Base-by-base conservation (phyloP, 768 basidiomycete genomes). In the Sporobolomyces roseus region DNA sequence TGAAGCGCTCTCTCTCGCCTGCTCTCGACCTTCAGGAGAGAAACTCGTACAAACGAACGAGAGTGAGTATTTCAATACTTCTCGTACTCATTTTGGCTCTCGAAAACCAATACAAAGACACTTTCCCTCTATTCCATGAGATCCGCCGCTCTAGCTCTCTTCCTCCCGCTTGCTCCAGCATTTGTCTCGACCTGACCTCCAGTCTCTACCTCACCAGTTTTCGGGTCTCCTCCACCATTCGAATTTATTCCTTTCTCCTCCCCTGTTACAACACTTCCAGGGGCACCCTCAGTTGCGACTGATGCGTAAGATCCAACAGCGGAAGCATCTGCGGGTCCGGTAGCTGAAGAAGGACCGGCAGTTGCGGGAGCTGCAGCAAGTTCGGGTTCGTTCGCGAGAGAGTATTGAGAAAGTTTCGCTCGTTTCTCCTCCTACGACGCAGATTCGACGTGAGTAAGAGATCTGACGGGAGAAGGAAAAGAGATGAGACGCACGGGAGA, bases 121-220 rank as follows among this genome's bases (percentile, higher is more conserved):
- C 32, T 25, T 7, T 52, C 33, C 19, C 5, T n/a, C 30, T 17
- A 52, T 14, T 79, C 90, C 74, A 91, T 79, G 79, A 89, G 90
- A 78, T 92, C 91, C 79, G 91, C 90, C 36, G 91, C 91, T 72
- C 89, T 82, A 53, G 90, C 88, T 53, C 91, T 82, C 79, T 92
- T 92, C 81, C 86, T 89, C 54, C 90, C 89, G 72, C 88, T 84
- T 56, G 83, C 80, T 13, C 32, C 36, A 2, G 30, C 66, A 21
- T 32, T 55, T n/a, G 29, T 50, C 35, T n/a, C n/a, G n/a, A 12
- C 29, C 12, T 32, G 55, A 1, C 67, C 30, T 2, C 68, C 63
- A 32, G 68, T 69, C 63, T 32, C 68, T 17, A 69, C 30, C 36
- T 23, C 63, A 3, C 43, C 68, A 30, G 51, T 55, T 35, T 25